Conservation (phyloP, 1,284 basidiomycete genomes). For the Cryptococcus sp. region DNA sequence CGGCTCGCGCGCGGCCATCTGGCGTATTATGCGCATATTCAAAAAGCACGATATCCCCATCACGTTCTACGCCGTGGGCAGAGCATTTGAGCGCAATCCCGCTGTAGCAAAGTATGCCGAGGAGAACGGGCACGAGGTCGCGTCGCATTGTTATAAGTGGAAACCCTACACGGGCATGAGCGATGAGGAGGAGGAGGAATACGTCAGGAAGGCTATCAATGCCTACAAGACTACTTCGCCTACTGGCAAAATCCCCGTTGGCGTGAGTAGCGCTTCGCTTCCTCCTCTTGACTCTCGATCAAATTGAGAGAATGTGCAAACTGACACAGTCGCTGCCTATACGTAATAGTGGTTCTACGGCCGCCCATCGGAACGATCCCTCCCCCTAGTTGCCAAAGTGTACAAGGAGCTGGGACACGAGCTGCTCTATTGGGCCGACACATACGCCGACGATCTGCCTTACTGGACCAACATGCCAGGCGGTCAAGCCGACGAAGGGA, state of each 20-base stretch:
- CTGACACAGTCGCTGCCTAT: too few species aligned
- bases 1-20: constrained; percentile 32
- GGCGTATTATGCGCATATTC: constrained; percentile 21
- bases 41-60: constrained; percentile 19
- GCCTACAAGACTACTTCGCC: constrained; percentile 5
- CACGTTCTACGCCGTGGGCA: constrained; percentile 37
- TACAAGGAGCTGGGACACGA: constrained; percentile 34
- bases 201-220: constrained; percentile 13
- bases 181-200: constrained; percentile 9
- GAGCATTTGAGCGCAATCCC: constrained; percentile 28
- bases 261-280: neutral
- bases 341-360: constrained; percentile 32
- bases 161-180: neutral
- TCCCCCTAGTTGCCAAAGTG: constrained; percentile 29
- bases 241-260: constrained; percentile 20
- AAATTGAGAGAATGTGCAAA: too few species aligned
- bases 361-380: constrained; percentile 24
- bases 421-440: constrained; percentile 26
- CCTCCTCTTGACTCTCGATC: too few species aligned
- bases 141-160: constrained; percentile 31
- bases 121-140: constrained; percentile 4
- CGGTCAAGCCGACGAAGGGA: constrained; percentile 13
- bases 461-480: constrained; percentile 26
- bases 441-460: constrained; percentile 11
- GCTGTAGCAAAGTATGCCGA: neutral